Evolutionary conservation across 306 rosid species (phyloP), one percentile per base, ranked within the genome.

Genomic region (Erythrophleum fordii): DNA sequence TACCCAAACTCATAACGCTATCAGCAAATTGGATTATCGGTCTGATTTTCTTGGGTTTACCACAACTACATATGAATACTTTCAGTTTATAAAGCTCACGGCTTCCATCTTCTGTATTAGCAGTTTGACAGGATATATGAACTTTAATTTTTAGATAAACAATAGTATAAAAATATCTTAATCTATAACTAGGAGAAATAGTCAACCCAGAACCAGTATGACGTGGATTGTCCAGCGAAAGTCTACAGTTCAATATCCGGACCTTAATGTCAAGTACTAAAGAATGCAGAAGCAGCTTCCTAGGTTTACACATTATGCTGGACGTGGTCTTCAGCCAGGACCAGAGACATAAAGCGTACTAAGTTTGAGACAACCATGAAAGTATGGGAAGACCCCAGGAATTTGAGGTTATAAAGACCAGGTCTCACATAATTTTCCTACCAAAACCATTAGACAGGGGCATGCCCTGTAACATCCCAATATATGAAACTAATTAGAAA

Each of bases 331-430:
- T 13, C 20, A 26, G 67, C 31, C 39, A 62, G 51, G 74, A 83
- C 41, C 5, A n/a, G 53, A 56, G 65, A 31, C 80, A 17, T 55
- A 34, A 56, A 34, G n/a, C 0, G 42, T 26, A 28, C 67, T 48
- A 42, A 29, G 68, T 67, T 75, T 11, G 45, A 76, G 17, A 75
- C 76, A 60, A 61, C 23, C 49, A 62, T 49, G 22, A 35, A 73
- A 67, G 34, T 73, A 25, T 18, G 2, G 62, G 68, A 55, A 52
- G 65, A 48, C 67, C 18, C 46, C 12, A 13, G 20, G 11, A 71
- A 46, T 9, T 14, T 58, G 37, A 60, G 72, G 49, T 71, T 53
- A 39, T 28, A 35, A 73, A 64, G 72, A 69, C 69, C 76, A 62
- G 45, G 61, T 78, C 18, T 53, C 37, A 35, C 2, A 6, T 56